Conservation (phyloP, 2,329 filamentous ascomycete genomes). For the Colletotrichum eremochloae region DNA sequence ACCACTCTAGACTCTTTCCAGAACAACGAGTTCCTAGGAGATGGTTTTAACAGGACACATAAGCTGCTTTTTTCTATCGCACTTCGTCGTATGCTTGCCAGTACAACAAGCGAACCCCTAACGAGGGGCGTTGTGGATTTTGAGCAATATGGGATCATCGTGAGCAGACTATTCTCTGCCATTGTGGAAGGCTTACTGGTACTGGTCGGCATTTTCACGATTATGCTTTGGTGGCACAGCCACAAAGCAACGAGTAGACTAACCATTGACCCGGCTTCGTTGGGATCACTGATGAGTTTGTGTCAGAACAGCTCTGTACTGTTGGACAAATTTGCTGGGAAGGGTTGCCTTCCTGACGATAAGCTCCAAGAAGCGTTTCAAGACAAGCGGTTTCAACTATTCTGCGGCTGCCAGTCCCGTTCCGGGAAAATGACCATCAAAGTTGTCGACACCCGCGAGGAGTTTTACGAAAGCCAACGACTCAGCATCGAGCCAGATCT, state of each 20-base stretch:
- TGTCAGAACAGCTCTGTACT: constrained; percentile 37
- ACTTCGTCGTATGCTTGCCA: constrained; percentile 4
- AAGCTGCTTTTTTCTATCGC: constrained; percentile 51
- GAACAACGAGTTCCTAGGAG: constrained; percentile 9
- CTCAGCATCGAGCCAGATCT: constrained; percentile 5
- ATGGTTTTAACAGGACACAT: constrained; percentile 47
- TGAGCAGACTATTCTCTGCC: constrained; percentile 50
- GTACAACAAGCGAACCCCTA: not conserved
- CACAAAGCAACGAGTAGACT: constrained; percentile 43
- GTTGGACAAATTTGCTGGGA: constrained; percentile 28
- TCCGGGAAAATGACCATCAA: constrained; percentile 25
- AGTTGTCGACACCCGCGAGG: not conserved
- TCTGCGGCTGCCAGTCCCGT: constrained; percentile 10
- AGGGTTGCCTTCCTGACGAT: constrained; percentile 22
- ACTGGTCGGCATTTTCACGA: constrained; percentile 10
- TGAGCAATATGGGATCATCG: constrained; percentile 48
- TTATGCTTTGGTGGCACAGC: constrained; percentile 6
- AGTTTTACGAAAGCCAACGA: not conserved
- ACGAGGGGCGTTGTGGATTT: constrained; percentile 37
- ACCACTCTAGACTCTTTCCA: constrained; percentile 24
- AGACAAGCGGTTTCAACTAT: constrained; percentile 16
- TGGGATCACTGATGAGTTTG: constrained; percentile 46
- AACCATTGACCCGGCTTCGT: constrained; percentile 46
- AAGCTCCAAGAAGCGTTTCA: constrained; percentile 26
- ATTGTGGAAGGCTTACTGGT: constrained; percentile 48